Evolutionary conservation across 148 eudicot genomes (phyloP).

Genomic region (Rhododendron griersonianum): DNA sequence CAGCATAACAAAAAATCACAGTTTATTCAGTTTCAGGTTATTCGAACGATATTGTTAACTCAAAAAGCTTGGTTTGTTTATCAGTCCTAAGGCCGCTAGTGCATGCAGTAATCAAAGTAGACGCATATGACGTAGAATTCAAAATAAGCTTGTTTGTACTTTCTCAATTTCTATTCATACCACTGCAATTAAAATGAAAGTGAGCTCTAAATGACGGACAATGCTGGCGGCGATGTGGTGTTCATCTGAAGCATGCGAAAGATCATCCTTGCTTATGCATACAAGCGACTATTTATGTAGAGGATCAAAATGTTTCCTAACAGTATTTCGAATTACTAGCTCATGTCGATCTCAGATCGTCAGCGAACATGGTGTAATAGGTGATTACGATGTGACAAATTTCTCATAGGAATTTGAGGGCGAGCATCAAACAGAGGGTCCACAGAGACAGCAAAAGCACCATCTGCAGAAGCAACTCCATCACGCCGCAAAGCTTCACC

Average conservation of each 20-base stretch:
- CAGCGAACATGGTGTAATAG: neutral
- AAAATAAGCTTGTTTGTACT: neutral
- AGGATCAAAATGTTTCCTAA: neutral
- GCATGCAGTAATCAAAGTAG: neutral
- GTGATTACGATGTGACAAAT: neutral
- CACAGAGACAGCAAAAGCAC: slow-evolving; percentile 17
- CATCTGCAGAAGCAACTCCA: slow-evolving; percentile 25
- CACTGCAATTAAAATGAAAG: neutral
- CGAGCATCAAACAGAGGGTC: slow-evolving; percentile 16
- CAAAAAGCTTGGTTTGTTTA: neutral
- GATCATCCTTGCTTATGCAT: neutral
- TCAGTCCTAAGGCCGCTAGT: neutral
- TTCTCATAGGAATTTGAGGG: slow-evolving; percentile 8
- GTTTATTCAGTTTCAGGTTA: no score
- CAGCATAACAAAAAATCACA: no score
- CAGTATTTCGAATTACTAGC: no score
- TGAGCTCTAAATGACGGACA: neutral
- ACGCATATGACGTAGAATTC: neutral
- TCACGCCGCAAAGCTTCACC: slow-evolving; percentile 19
- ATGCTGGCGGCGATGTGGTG: no score
- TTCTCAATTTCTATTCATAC: neutral
- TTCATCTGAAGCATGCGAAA: neutral
- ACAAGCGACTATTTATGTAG: neutral
- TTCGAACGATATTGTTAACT: neutral
- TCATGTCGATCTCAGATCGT: neutral